Percentiles rank a stretch among this genome's conserved stretches.
These are phyloP conservation scores for Jamesozyma jinghongensis DNA, from an alignment of 805 yeast species.

Conservation along the genomic window DNA sequence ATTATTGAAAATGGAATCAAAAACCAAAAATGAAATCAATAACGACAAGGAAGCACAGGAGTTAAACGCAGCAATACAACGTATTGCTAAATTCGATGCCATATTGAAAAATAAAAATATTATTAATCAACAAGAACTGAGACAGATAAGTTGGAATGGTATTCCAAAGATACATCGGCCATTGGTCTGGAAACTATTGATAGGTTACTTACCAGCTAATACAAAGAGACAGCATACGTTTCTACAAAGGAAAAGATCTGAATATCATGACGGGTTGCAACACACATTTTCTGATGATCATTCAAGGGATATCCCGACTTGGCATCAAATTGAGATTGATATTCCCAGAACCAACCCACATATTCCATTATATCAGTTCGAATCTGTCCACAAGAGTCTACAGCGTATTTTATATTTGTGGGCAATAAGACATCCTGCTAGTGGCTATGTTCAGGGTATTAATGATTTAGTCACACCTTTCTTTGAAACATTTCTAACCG, in stretches of 20 bases:
- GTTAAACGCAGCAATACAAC: conserved; percentile 49
- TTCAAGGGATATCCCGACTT: conserved; percentile 64
- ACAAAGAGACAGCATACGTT: conserved; percentile 63
- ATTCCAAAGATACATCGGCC: conserved; percentile 77
- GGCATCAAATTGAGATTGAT: conserved; percentile 95
- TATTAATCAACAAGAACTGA: conserved; percentile 62
- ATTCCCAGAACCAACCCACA: conserved; percentile 91
- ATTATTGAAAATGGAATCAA: conserved; percentile 2
- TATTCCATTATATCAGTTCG: conserved; percentile 58
- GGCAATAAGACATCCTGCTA: conserved; percentile 96
- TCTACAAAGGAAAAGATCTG: conserved; percentile 71
- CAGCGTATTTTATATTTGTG: conserved; percentile 80
- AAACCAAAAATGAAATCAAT: conserved; percentile 21
- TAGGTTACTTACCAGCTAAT: conserved; percentile 88
- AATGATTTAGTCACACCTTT: conserved; percentile 92
- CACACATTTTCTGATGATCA: conserved; percentile 45
- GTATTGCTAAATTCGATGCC: conserved; percentile 58
- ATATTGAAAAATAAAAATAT: conserved; percentile 42
- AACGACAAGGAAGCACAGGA: conserved; percentile 32
- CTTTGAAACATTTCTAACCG: conserved; percentile 71
- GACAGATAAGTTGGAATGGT: conserved; percentile 89
- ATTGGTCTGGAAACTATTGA: conserved; percentile 75
- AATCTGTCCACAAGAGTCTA: conserved; percentile 66
- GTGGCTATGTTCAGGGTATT: conserved; percentile 96
- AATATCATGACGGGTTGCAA: conserved; percentile 65